A percentile compares a stretch with the other conserved stretches of the same genome.
Evolutionary conservation across 2,329 filamentous ascomycete species (phyloP).

Genomic region (Chalaropsis thielavioides): DNA sequence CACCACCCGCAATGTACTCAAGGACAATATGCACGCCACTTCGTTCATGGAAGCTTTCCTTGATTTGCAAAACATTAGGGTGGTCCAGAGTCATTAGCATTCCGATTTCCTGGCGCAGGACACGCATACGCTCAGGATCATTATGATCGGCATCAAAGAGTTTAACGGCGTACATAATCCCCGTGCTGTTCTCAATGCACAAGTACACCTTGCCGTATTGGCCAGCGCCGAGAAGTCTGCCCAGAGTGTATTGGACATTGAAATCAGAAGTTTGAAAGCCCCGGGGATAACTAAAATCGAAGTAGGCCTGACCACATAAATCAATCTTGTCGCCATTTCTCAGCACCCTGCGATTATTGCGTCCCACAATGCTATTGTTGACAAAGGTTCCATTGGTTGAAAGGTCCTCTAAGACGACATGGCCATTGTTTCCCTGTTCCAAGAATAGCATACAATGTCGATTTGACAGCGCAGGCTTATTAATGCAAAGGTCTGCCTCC

Average conservation of each 20-base stretch:
- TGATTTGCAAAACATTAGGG: conserved; percentile 80
- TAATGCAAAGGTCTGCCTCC: conserved; percentile 49
- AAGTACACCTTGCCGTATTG: conserved; percentile 91
- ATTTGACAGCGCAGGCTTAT: conserved; percentile 54
- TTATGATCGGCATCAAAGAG: conserved; percentile 72
- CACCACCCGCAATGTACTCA: conserved; percentile 81
- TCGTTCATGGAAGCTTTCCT: conserved; percentile 85
- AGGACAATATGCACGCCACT: conserved; percentile 84
- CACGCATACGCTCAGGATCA: conserved; percentile 22
- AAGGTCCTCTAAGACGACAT: conserved; percentile 69
- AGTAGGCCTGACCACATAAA: conserved; percentile 70
- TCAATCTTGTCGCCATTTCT: conserved; percentile 84
- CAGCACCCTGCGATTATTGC: conserved; percentile 80
- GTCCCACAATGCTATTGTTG: conserved; percentile 78
- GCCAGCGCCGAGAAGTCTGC: conserved; percentile 80
- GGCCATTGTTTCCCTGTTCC: conserved; percentile 43
- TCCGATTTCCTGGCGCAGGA: conserved; percentile 87
- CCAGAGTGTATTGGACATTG: conserved; percentile 68
- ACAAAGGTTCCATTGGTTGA: conserved; percentile 96
- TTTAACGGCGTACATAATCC: conserved; percentile 80
- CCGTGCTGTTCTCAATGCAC: conserved; percentile 72
- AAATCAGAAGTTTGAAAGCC: conserved; percentile 56
- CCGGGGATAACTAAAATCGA: conserved; percentile 75
- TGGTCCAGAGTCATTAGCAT: conserved; percentile 96
- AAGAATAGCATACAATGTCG: conserved; percentile 59